Evolutionary conservation across 2,329 filamentous ascomycete genomes (phyloP).

Genomic region (Canariomyces notabilis): DNA sequence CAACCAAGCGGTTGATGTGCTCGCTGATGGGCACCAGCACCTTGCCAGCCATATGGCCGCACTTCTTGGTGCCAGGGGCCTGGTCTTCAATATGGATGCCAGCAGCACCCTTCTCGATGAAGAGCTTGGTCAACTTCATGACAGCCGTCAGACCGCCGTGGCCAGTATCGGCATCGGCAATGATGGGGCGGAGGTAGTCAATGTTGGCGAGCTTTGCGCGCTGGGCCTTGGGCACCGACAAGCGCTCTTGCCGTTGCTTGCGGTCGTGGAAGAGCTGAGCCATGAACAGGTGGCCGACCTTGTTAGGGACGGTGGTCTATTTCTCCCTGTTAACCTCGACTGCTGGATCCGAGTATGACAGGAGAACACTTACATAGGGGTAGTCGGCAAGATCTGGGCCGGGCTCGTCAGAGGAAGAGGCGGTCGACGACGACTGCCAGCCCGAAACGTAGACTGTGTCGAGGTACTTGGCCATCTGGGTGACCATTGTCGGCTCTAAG

Average conservation of each 20-base stretch:
- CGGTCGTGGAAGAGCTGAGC: conserved; percentile 99
- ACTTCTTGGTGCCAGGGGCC: conserved; percentile 98
- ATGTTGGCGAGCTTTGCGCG: conserved; percentile 71
- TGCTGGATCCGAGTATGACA: neutral
- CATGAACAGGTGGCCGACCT: conserved; percentile 96
- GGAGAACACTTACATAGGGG: conserved; percentile 63
- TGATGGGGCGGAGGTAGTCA: conserved; percentile 92
- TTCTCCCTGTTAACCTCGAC: neutral
- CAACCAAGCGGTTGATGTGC: conserved; percentile 95
- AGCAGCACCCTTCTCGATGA: conserved; percentile 91
- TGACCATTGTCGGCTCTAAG: conserved; percentile 96
- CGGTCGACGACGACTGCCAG: conserved; percentile 97
- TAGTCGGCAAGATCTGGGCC: conserved; percentile 98
- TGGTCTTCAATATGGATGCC: conserved; percentile 99
- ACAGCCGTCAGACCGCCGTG: conserved; percentile 97
- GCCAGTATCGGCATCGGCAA: conserved; percentile 95
- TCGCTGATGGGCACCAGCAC: conserved; percentile 94
- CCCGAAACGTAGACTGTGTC: conserved; percentile 98
- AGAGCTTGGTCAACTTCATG: conserved; percentile 99
- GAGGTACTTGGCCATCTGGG: conserved; percentile 98
- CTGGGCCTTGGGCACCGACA: conserved; percentile 67
- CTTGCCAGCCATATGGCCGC: conserved; percentile 98
- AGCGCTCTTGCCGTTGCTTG: conserved; percentile 93
- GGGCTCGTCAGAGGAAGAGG: conserved; percentile 89
- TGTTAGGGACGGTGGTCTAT: conserved; percentile 95